A percentile compares a stretch with the other conserved stretches of the same genome.
Evolutionary conservation across 331 rosid species (phyloP).

Genomic region (Rosa hybrid): DNA sequence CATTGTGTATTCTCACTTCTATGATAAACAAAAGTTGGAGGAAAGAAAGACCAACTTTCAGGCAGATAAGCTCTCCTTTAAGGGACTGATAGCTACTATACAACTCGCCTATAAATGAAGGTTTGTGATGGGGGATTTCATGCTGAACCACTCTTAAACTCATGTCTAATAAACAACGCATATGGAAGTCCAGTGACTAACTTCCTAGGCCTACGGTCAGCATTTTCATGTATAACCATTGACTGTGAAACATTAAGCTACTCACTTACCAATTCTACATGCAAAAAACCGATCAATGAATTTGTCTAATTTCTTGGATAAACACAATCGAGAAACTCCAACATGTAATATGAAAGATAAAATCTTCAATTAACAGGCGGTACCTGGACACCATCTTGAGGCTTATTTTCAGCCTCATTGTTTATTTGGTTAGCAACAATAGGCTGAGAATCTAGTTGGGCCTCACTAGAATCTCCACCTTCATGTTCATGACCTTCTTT

Average conservation of each 20-base stretch:
- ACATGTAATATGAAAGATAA: slow-evolving; percentile 1
- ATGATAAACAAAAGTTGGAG: background rate
- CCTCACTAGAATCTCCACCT: slow-evolving; percentile 44
- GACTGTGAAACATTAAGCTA: background rate
- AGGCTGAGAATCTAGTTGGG: slow-evolving; percentile 37
- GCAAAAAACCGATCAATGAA: background rate
- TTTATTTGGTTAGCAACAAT: slow-evolving; percentile 43
- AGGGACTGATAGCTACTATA: background rate
- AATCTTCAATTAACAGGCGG: slow-evolving; percentile 12
- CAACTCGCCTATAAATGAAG: background rate
- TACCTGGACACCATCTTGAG: slow-evolving; percentile 57
- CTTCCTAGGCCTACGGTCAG: background rate
- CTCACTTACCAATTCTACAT: background rate
- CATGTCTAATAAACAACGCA: background rate
- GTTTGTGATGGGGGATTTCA: slow-evolving; percentile 11
- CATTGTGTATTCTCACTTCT: slow-evolving; percentile 6
- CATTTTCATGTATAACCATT: background rate
- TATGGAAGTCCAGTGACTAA: slow-evolving; percentile 7
- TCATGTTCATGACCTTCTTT: slow-evolving; percentile 47
- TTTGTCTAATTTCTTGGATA: background rate
- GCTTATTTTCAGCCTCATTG: slow-evolving; percentile 50
- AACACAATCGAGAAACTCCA: background rate
- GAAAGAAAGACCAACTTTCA: background rate
- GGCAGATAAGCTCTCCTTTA: background rate
- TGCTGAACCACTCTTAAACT: slow-evolving; percentile 21